Evolutionary conservation across 75 land plant species (phyloP).

Genomic region (Sequoiadendron giganteum): DNA sequence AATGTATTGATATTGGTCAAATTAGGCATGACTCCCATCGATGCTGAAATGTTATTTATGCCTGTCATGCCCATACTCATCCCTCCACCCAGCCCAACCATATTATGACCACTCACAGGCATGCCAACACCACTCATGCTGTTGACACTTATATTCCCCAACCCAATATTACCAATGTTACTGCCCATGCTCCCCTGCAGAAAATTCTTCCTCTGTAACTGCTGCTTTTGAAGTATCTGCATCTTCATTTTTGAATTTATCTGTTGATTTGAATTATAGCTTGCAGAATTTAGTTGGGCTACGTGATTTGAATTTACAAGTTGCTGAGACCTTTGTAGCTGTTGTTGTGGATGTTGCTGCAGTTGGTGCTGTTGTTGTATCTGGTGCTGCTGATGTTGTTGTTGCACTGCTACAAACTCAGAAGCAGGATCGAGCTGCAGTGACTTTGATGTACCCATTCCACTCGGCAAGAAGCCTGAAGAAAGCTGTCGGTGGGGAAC

Average conservation of each 20-base stretch:
- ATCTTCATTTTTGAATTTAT: slow-evolving; percentile 43
- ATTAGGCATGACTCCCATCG: slow-evolving; percentile 47
- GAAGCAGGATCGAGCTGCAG: slow-evolving; percentile 40
- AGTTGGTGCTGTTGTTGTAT: slow-evolving; percentile 38
- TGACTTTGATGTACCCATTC: slow-evolving; percentile 38
- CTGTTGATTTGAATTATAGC: slow-evolving; percentile 47
- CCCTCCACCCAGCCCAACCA: slow-evolving; percentile 48
- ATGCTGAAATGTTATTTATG: slow-evolving; percentile 33
- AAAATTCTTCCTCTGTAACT: slow-evolving; percentile 53
- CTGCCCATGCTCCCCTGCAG: slow-evolving; percentile 31
- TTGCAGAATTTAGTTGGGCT: slow-evolving; percentile 45
- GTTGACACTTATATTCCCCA: slow-evolving; percentile 38
- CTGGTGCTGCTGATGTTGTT: slow-evolving; percentile 47
- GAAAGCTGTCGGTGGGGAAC: slow-evolving; percentile 43
- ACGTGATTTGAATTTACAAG: slow-evolving; percentile 41
- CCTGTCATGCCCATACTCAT: slow-evolving; percentile 60
- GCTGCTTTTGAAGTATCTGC: slow-evolving; percentile 24
- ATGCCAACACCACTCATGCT: slow-evolving; percentile 43
- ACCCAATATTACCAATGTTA: slow-evolving; percentile 7
- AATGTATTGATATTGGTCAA: slow-evolving; percentile 20
- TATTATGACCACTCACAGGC: slow-evolving; percentile 32
- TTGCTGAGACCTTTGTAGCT: slow-evolving; percentile 55
- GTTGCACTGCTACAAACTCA: slow-evolving; percentile 44
- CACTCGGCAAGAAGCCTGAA: slow-evolving; percentile 47
- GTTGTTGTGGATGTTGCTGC: slow-evolving; percentile 51